Evolutionary conservation across 495 filamentous ascomycete genomes (phyloP), one percentile per base, ranked within the genome.

Genomic region (Glonium stellatum): DNA sequence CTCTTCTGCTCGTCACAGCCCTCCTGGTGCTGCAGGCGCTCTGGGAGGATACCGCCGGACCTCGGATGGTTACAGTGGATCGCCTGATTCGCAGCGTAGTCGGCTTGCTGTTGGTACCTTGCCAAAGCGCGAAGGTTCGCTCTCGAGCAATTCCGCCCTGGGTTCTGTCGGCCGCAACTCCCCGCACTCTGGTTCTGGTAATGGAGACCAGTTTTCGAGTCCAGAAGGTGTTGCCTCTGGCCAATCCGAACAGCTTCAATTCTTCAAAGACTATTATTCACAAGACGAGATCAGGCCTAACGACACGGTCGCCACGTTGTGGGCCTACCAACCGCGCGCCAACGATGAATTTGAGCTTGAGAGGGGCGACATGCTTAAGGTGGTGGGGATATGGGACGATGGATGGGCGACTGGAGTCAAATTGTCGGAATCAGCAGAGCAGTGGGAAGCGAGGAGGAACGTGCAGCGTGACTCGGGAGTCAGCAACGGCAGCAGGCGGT

Each of bases 331-430:
- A 68, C 92, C 95, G 25, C 84, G 95, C 42, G 95, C 95, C 3
- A 83, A 83, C 27, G 95, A 99, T 67, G 95, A 99, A 69, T 97
- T 96, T 67, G 82, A 87, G 59, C 78, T 99, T 27, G 93, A 97
- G 61, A 84, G 95, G 54, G 95, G 95, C 48, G 95, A 99, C 73
- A 97, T 99, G 93, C 78, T 99, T 59, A 96, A 96, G 74, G 87
- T 99, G 34, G 88, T 99, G 53, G 95, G 95, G 41, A 97, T 99
- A 62, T 99, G 95, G 95, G 95, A 99, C 71, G 95, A 99, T 75
- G 95, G 95, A 42, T 99, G 95, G 95, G 95, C 95, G 34, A 99
- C 95, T 10, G 95, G 95, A 64, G 81, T 96, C 54, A 77, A 91
- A 67, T 71, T 96, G 31, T 76, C 85, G 50, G 89, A 96, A 63